phyloP scores from a whole-genome alignment of 495 filamentous ascomycete species.

The Tuber brumale region DNA sequence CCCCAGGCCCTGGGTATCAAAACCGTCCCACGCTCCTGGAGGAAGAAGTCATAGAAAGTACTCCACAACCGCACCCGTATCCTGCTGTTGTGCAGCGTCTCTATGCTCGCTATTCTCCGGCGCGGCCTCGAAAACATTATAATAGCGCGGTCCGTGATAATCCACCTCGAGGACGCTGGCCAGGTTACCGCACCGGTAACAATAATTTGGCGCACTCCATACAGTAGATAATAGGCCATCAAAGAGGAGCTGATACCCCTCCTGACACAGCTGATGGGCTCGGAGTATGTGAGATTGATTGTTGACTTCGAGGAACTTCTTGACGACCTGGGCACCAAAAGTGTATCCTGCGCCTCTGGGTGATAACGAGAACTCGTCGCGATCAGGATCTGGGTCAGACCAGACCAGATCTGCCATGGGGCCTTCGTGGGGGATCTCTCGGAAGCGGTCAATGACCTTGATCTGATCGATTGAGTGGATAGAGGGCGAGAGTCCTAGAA shows the following conservation, averaged over 20 bases:
- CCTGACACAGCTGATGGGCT: constrained; percentile 94
- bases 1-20: background rate
- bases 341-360: constrained; percentile 94
- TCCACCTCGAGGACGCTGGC: constrained; percentile 94
- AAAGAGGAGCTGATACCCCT: constrained; percentile 92
- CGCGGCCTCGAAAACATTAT: constrained; percentile 95
- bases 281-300: constrained; percentile 93
- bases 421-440: constrained; percentile 95
- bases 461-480: constrained; percentile 99
- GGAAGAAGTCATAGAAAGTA: constrained; percentile 57
- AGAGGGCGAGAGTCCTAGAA: constrained; percentile 73
- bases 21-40: background rate
- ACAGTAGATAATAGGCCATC: constrained; percentile 91
- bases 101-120: constrained; percentile 92
- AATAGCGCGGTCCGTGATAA: constrained; percentile 81
- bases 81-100: constrained; percentile 59
- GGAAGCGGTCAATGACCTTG: constrained; percentile 97
- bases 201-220: constrained; percentile 97
- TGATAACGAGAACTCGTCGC: constrained; percentile 91
- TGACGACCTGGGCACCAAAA: constrained; percentile 92
- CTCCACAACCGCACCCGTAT: constrained; percentile 60
- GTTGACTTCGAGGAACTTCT: constrained; percentile 95
- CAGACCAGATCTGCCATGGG: constrained; percentile 99
- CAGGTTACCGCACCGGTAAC: constrained; percentile 93
- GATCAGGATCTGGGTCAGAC: constrained; percentile 92